A percentile compares a stretch with the other conserved stretches of the same genome.
phyloP scores from a whole-genome alignment of 805 yeast species.

The Yarrowia sp. region DNA sequence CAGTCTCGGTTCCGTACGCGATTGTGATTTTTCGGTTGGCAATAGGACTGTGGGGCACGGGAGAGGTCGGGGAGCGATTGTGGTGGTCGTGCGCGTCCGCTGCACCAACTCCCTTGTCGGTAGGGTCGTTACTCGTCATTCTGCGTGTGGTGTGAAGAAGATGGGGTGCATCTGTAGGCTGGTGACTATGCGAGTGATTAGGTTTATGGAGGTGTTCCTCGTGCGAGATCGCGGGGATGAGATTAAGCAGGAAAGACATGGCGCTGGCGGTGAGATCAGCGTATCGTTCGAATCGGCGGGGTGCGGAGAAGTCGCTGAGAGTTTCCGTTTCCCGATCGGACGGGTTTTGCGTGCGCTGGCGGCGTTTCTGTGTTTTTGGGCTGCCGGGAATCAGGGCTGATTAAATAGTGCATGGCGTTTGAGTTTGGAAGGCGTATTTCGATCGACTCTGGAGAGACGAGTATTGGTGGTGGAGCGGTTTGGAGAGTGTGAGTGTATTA shows the following conservation, averaged over 20 bases:
- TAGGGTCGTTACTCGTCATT: not conserved
- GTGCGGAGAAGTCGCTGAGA: not conserved
- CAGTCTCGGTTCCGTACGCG: constrained; percentile 89
- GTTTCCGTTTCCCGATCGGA: not conserved
- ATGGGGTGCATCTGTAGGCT: not conserved
- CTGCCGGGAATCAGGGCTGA: not conserved
- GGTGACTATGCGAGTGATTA: no score
- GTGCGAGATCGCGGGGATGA: not conserved
- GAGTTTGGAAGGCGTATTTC: no score
- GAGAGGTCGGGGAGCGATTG: not conserved
- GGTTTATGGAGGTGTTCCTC: not conserved
- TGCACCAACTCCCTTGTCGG: not conserved
- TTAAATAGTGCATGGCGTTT: not conserved
- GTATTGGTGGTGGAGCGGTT: not conserved
- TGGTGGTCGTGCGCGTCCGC: not conserved
- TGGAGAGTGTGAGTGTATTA: not conserved
- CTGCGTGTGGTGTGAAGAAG: not conserved
- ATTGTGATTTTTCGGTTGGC: constrained; percentile 39
- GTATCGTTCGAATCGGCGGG: not conserved
- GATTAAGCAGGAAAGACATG: not conserved
- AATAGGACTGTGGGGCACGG: not conserved
- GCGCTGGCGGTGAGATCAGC: not conserved
- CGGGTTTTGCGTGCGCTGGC: not conserved
- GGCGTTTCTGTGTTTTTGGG: no score
- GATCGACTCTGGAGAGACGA: no score